Percentiles rank a stretch among this genome's conserved stretches.
These are phyloP conservation scores for Cyberlindnera misumaiensis DNA, from an alignment of 805 yeast genomes.

Conservation along the genomic window DNA sequence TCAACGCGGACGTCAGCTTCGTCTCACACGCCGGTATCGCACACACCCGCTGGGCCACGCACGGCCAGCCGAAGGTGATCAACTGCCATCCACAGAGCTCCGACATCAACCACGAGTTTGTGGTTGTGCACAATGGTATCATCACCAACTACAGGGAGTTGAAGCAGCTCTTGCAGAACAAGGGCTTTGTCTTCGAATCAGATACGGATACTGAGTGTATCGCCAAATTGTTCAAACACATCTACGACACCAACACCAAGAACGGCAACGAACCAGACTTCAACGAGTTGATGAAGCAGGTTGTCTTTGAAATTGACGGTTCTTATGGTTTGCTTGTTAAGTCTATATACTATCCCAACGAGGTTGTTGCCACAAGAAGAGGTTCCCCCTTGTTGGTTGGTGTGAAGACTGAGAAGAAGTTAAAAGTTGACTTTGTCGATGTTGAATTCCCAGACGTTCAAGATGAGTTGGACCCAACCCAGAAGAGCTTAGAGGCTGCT, in stretches of 20 bases:
- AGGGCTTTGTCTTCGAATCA: constrained; percentile 79
- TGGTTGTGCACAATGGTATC: constrained; percentile 96
- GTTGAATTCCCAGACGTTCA: constrained; percentile 77
- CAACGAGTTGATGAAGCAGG: constrained; percentile 87
- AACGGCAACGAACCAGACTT: constrained; percentile 81
- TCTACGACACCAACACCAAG: constrained; percentile 67
- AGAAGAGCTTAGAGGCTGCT: constrained; percentile 17
- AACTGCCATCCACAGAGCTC: constrained; percentile 98
- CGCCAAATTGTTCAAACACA: constrained; percentile 89
- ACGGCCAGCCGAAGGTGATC: constrained; percentile 78
- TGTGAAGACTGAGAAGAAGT: constrained; percentile 90
- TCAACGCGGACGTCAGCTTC: constrained; percentile 58
- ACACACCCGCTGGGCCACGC: constrained; percentile 99
- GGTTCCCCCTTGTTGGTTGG: constrained; percentile 97
- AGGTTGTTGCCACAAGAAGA: constrained; percentile 93
- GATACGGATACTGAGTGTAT: constrained; percentile 98
- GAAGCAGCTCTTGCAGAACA: constrained; percentile 68
- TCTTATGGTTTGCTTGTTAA: constrained; percentile 94
- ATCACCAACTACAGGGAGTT: constrained; percentile 92
- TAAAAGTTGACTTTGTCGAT: constrained; percentile 96
- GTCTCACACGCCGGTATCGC: constrained; percentile 93
- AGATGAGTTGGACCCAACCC: constrained; percentile 19
- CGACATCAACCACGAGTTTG: constrained; percentile 74
- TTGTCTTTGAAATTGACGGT: constrained; percentile 89
- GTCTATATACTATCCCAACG: constrained; percentile 90